Evolutionary conservation across 768 basidiomycete genomes (phyloP), one percentile per base, ranked within the genome.

Genomic region (Suillus decipiens): DNA sequence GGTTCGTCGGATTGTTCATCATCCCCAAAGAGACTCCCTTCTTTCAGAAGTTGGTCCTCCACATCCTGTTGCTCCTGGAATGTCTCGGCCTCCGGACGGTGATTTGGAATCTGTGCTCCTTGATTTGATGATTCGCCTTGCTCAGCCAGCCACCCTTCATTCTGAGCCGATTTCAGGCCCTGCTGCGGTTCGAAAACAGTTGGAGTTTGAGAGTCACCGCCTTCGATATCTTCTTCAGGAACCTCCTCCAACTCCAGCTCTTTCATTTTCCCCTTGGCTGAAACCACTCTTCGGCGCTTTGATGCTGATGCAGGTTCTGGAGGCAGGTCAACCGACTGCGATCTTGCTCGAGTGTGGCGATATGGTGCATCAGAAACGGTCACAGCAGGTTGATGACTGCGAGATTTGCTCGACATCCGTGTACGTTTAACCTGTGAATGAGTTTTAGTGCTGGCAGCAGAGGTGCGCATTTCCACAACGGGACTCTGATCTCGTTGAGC

Each of bases 11-110:
- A 41, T 41, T 17, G 9, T n/a, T 8, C 47, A 5, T 41, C 4
- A 15, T 48, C 43, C 19, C 17, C 50, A 17, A 34, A 56, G 14
- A 58, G 17, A 9, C 37, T 34, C 11, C 31, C 41, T 22, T 4
- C n/a, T 7, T 47, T 41, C n/a, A 66, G 63, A 1, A 76, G 70
- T 11, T 76, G 41, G 8, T 43, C 63, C 34, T 76, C 68, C 31
- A 76, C 73, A 2, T 24, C 61, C 45, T 58, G 45, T 47, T 76
- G 71, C 14, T 73, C 73, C 11, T 65, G 62, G 2, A 61, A 28
- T 12, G 61, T 61, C 41, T 69, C 70, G 19, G n/a, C 42, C n/a
- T 36, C 57, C 33, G 39, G 56, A 15, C 60, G 55, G 8, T 47
- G 56, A 39, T 42, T 37, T 47, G 7, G 31, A 61, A 37, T 17